Base-by-base conservation (phyloP, 164 flowering plant genomes). In the Magnolia sinica region DNA sequence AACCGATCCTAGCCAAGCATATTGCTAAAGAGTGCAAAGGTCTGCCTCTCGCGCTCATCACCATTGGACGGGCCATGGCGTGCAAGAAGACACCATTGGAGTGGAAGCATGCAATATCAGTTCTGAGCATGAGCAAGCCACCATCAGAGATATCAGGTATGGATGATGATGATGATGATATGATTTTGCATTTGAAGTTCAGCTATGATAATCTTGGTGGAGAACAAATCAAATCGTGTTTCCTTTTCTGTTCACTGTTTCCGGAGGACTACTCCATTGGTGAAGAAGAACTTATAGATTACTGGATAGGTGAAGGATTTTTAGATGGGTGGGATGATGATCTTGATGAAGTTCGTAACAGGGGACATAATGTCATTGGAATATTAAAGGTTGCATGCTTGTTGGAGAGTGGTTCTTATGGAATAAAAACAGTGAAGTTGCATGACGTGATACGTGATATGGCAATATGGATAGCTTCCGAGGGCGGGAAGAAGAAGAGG, bases 381-480 rank as follows among this genome's bases (percentile, higher is more conserved):
- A 50, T 29, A 29, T 50, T 77, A n/a, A 72, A 77, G 65, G 64
- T 11, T 50, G 75, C 75, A 19, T 77, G 79, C 75, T 64, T 77
- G 71, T 52, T 77, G 64, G 79, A 77, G 66, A 74, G 7, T 1
- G 27, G 70, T 50, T 68, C 22, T 27, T 68, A 50, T 71, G 79
- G 20, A 64, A 68, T 45, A 74, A 74, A 4, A 22, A 0, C 8
- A 8, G 76, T 59, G 7, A 78, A 68, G 72, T 68, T 77, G 58
- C 79, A 77, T 8, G 76, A 77, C 55, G 66, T 77, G 64, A 65
- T 72, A 7, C 76, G 72, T 65, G 71, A 55, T 9, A 2, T 77
- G 63, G 79, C 45, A 14, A 52, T 72, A 20, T 77, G 79, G 79
- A 72, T 77, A 64, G 71, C 79, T n/a, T 77, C 76, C 20, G 55